Percentiles rank a stretch among this genome's conserved stretches.
Evolutionary conservation across 495 filamentous ascomycete species (phyloP).

Genomic region (Alectoria sarmentosa): DNA sequence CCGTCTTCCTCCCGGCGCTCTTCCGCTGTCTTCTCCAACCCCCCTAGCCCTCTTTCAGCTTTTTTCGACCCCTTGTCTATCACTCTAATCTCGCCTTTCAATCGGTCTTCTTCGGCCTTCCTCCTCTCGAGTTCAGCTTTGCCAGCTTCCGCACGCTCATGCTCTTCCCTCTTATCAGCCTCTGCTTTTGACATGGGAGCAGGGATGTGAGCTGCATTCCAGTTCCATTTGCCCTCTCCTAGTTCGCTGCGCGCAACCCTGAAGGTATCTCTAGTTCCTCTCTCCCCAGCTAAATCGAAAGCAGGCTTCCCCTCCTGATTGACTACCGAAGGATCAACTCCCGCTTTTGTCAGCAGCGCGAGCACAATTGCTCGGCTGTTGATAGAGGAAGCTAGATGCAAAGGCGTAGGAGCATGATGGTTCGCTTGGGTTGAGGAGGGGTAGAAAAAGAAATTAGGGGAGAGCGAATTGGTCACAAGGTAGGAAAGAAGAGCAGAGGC

Average conservation of each 20-base stretch:
- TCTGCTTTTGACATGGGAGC: constrained; percentile 59
- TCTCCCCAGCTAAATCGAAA: constrained; percentile 83
- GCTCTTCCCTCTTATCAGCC: constrained; percentile 53
- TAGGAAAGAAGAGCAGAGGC: constrained; percentile 82
- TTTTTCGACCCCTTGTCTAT: constrained; percentile 39
- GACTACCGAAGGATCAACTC: constrained; percentile 61
- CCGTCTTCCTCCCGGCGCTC: constrained; percentile 77
- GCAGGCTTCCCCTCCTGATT: constrained; percentile 66
- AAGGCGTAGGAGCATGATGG: constrained; percentile 75
- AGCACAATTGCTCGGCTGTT: constrained; percentile 66
- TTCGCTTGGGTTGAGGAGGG: constrained; percentile 62
- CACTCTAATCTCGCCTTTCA: constrained; percentile 45
- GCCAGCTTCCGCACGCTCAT: constrained; percentile 51
- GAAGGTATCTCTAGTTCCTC: constrained; percentile 84
- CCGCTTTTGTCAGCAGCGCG: constrained; percentile 68
- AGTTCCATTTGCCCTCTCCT: constrained; percentile 62
- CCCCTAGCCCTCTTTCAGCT: constrained; percentile 44
- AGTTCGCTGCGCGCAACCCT: constrained; percentile 76
- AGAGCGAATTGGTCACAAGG: constrained; percentile 61
- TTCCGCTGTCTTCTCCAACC: constrained; percentile 56
- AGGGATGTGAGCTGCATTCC: constrained; percentile 68
- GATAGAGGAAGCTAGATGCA: constrained; percentile 78
- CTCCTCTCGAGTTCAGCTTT: constrained; percentile 52
- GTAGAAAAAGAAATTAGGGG: constrained; percentile 63
- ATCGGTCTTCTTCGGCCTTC: constrained; percentile 55